These are phyloP conservation scores for Rhodocollybia butyracea DNA, from an alignment of 768 basidiomycete genomes.

Conservation along the genomic window DNA sequence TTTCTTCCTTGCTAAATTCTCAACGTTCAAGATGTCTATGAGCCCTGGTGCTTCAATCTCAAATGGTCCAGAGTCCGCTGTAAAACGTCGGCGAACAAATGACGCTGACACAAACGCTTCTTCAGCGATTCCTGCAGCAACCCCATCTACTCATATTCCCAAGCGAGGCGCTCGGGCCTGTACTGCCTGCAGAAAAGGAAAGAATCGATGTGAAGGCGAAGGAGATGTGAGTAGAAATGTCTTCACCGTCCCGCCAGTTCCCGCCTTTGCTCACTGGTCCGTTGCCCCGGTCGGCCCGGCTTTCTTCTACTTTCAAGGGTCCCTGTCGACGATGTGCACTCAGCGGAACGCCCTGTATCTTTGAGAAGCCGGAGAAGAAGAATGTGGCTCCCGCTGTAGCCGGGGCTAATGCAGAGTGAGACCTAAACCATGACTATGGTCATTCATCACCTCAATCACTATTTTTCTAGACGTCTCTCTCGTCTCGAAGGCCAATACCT, in stretches of 20 bases:
- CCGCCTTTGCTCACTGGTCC: slow-evolving; percentile 53
- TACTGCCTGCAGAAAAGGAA: slow-evolving; percentile 86
- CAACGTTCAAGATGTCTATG: slow-evolving; percentile 51
- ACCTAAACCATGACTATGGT: slow-evolving; percentile 10
- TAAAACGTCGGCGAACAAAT: slow-evolving; percentile 57
- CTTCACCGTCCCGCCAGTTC: slow-evolving; percentile 15
- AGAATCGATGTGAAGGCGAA: slow-evolving; percentile 92
- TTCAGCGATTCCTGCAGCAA: slow-evolving; percentile 27
- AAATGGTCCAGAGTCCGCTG: slow-evolving; percentile 50
- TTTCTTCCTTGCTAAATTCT: neutral
- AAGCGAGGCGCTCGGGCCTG: slow-evolving; percentile 90
- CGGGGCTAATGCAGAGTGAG: slow-evolving; percentile 72
- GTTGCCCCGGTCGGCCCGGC: slow-evolving; percentile 73
- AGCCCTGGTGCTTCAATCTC: slow-evolving; percentile 58
- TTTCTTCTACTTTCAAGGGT: slow-evolving; percentile 50
- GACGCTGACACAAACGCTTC: slow-evolving; percentile 33
- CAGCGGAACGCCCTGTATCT: slow-evolving; percentile 76
- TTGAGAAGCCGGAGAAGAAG: slow-evolving; percentile 93
- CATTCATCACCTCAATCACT: slow-evolving; percentile 16
- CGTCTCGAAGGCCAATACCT: slow-evolving; percentile 85
- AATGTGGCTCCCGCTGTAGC: slow-evolving; percentile 49
- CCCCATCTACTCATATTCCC: slow-evolving; percentile 59
- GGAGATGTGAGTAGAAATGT: slow-evolving; percentile 59
- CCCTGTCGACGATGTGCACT: slow-evolving; percentile 89
- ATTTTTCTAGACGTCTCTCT: slow-evolving; percentile 62